Percentiles rank a stretch among this genome's conserved stretches.
phyloP scores from a whole-genome alignment of 768 basidiomycete genomes.

The Collybia mongolica region DNA sequence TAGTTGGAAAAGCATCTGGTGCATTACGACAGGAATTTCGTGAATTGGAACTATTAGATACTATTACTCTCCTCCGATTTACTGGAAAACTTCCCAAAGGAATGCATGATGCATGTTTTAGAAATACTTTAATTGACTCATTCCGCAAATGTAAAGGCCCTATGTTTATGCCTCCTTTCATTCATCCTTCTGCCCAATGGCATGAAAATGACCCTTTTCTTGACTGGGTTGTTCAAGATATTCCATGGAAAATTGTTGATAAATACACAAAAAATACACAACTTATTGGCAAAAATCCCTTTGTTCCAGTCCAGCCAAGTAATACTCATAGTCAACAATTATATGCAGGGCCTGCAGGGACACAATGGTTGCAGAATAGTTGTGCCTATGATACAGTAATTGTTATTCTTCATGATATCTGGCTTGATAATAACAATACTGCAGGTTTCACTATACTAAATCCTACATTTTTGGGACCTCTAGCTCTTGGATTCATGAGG shows the following conservation, averaged over 20 bases:
- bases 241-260: neutral
- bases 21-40: conserved; percentile 12
- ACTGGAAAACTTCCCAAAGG: neutral
- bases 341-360: neutral
- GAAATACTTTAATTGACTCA: neutral
- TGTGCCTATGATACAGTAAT: conserved; percentile 10
- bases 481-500: neutral
- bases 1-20: conserved; percentile 10
- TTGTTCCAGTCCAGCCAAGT: neutral
- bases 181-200: conserved; percentile 2
- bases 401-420: conserved; percentile 1
- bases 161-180: neutral
- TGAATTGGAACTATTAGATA: conserved; percentile 15
- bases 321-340: neutral
- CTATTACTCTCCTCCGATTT: conserved; percentile 9
- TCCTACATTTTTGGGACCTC: neutral
- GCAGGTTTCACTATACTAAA: neutral
- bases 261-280: neutral
- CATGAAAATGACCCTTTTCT: conserved; percentile 1
- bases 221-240: neutral
- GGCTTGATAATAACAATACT: neutral
- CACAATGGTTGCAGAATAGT: neutral
- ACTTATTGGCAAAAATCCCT: neutral
- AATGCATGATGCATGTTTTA: neutral
- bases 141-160: neutral